phyloP scores from a whole-genome alignment of 2,329 filamentous ascomycete species.

The Hymenoscyphus fraxineus region DNA sequence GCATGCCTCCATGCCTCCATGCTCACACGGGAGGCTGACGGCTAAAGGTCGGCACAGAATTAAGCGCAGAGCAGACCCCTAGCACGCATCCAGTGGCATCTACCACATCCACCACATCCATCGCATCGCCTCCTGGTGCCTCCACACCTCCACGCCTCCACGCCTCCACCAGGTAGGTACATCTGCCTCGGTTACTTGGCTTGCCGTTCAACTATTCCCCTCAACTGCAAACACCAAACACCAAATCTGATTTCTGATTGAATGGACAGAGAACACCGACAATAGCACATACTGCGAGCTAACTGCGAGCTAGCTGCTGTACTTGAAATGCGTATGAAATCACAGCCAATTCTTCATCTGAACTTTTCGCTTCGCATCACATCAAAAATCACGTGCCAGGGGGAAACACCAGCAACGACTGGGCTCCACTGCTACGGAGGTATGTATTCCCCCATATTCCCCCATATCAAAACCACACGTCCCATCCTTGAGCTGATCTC shows the following conservation, averaged over 20 bases:
- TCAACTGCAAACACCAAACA: background rate
- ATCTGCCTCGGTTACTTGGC: background rate
- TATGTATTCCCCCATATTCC: background rate
- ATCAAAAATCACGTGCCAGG: background rate
- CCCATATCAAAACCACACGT: background rate
- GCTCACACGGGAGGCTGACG: background rate
- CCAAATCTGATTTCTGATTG: background rate
- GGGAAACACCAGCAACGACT: background rate
- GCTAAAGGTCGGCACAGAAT: background rate
- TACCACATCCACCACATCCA: too few relatives aligned
- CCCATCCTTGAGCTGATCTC: constrained; percentile 7
- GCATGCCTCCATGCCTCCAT: background rate
- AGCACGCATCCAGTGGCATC: too few relatives aligned
- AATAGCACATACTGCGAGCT: background rate
- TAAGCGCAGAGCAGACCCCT: too few relatives aligned
- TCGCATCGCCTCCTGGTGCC: too few relatives aligned
- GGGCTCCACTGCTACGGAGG: background rate
- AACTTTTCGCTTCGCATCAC: background rate
- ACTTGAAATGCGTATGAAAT: background rate
- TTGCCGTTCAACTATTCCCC: background rate
- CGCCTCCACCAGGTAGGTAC: too few relatives aligned
- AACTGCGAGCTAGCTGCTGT: background rate
- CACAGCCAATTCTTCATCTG: background rate
- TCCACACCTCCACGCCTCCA: too few relatives aligned
- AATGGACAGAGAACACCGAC: background rate